These are phyloP conservation scores for Zalaria sp. DNA, from an alignment of 2,329 filamentous ascomycete species.

Conservation along the genomic window DNA sequence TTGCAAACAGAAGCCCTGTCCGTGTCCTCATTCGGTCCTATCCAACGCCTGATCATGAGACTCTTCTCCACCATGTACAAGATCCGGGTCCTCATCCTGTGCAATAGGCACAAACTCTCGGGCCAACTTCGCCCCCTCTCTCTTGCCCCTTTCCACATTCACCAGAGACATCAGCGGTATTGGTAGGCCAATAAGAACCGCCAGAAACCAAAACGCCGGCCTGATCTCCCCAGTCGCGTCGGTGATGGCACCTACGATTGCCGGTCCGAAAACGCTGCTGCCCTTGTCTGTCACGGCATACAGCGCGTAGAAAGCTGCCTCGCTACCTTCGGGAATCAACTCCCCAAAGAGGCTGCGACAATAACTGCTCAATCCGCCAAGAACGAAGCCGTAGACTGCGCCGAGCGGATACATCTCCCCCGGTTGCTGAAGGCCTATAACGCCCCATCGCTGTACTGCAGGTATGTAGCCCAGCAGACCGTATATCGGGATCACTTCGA, in stretches of 20 bases:
- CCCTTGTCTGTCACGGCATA: constrained; percentile 98
- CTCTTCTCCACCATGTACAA: too few relatives aligned
- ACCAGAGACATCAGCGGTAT: constrained; percentile 76
- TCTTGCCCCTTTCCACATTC: constrained; percentile 51
- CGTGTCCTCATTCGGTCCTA: too few relatives aligned
- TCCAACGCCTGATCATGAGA: too few relatives aligned
- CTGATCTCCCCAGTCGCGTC: constrained; percentile 45
- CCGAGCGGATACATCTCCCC: constrained; percentile 97
- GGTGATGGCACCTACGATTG: constrained; percentile 86
- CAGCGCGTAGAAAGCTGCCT: constrained; percentile 90
- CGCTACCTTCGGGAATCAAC: constrained; percentile 82
- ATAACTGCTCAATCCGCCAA: constrained; percentile 85
- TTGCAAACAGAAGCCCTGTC: too few relatives aligned
- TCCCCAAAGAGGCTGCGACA: constrained; percentile 88
- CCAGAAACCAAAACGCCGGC: constrained; percentile 80
- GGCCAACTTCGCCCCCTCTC: constrained; percentile 26
- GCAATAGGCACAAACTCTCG: constrained; percentile 11
- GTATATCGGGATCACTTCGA: constrained; percentile 87
- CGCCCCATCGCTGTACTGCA: constrained; percentile 57
- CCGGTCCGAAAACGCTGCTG: constrained; percentile 82
- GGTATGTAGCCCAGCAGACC: constrained; percentile 80
- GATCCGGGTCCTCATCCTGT: too few relatives aligned
- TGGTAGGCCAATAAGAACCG: constrained; percentile 68
- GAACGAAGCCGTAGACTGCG: constrained; percentile 80
- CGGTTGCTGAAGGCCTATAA: constrained; percentile 75